Percentiles rank a stretch among this genome's conserved stretches.
Conservation (phyloP, 2,329 filamentous ascomycete genomes). For the Clarireedia sp. region DNA sequence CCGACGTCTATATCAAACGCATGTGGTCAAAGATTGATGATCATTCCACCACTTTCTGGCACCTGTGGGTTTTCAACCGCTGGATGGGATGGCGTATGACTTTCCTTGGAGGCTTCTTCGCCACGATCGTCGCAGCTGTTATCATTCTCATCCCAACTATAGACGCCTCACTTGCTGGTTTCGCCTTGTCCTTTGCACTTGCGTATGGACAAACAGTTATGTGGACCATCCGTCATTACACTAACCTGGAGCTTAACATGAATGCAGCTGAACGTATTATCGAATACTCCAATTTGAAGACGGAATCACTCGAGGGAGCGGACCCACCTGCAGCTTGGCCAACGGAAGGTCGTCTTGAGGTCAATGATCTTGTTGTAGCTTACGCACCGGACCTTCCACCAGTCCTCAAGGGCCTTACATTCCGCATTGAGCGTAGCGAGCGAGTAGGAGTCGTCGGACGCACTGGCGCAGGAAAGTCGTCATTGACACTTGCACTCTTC, state of each 20-base stretch:
- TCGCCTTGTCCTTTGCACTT: constrained; percentile 66
- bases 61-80: constrained; percentile 65
- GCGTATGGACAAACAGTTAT: constrained; percentile 58
- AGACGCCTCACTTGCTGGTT: constrained; percentile 64
- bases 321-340: constrained; percentile 68
- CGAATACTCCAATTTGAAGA: constrained; percentile 64
- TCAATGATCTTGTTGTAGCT: constrained; percentile 62
- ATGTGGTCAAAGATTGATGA: constrained; percentile 65
- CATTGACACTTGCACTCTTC: constrained; percentile 67
- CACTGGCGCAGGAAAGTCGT: constrained; percentile 72
- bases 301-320: constrained; percentile 54
- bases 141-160: constrained; percentile 55
- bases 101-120: constrained; percentile 60
- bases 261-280: constrained; percentile 66
- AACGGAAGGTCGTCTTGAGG: constrained; percentile 61
- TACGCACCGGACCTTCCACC: constrained; percentile 66
- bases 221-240: constrained; percentile 59
- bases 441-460: constrained; percentile 70
- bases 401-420: constrained; percentile 61
- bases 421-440: constrained; percentile 58
- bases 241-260: constrained; percentile 69
- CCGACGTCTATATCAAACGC: constrained; percentile 54
- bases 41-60: constrained; percentile 57
- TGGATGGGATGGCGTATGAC: constrained; percentile 72
- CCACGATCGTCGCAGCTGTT: constrained; percentile 54